These are phyloP conservation scores for Fennellomyces sp. DNA, from an alignment of 371 early-diverging fungal genomes.

Conservation along the genomic window DNA sequence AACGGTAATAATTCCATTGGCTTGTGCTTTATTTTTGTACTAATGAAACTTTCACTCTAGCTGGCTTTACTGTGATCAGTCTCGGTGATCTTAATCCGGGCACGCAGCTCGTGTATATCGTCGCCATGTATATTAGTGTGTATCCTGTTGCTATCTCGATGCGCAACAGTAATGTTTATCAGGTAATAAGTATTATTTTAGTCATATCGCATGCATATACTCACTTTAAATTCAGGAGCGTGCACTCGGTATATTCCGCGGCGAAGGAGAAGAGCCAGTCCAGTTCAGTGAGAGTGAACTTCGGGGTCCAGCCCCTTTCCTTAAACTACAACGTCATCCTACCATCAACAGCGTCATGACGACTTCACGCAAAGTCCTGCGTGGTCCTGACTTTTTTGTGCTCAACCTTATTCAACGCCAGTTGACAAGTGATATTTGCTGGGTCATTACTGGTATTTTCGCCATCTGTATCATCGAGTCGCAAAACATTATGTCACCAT, in stretches of 20 bases:
- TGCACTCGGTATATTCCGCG: conserved; percentile 47
- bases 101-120: conserved; percentile 44
- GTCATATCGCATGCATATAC: background rate
- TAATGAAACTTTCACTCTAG: conserved; percentile 11
- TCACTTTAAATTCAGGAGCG: conserved; percentile 32
- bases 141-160: conserved; percentile 57
- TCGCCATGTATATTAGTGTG: conserved; percentile 59
- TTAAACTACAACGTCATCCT: conserved; percentile 30
- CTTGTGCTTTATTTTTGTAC: background rate
- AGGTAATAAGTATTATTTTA: conserved; percentile 20
- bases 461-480: conserved; percentile 35
- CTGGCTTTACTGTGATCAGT: conserved; percentile 45
- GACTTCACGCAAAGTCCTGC: conserved; percentile 28
- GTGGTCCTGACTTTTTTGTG: conserved; percentile 51
- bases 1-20: conserved; percentile 50
- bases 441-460: conserved; percentile 48
- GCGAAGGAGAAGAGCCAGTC: conserved; percentile 26
- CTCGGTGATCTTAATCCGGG: conserved; percentile 50
- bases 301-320: conserved; percentile 22
- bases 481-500: conserved; percentile 29
- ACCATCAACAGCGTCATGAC: conserved; percentile 46
- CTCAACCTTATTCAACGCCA: conserved; percentile 50
- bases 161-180: conserved; percentile 55
- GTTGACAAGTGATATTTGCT: conserved; percentile 48
- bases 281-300: conserved; percentile 20